A percentile compares a stretch with the other conserved stretches of the same genome.
Evolutionary conservation across 208 protist species (phyloP).

Genomic region (Leishmania major): DNA sequence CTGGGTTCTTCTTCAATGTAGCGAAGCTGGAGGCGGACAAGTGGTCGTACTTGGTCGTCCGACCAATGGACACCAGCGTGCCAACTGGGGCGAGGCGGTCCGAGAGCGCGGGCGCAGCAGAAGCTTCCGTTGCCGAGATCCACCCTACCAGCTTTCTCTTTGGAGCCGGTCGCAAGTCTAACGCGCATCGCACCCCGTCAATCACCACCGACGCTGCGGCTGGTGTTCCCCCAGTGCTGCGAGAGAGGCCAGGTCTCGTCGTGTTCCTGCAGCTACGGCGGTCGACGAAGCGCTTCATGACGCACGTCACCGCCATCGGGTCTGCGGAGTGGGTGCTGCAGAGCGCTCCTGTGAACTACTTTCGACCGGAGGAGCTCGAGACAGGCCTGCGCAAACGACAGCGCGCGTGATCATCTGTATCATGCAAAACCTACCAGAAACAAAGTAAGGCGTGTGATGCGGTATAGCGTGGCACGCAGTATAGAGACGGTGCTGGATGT

Average conservation of each 20-base stretch:
- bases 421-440: too few species aligned
- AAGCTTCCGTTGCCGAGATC: conserved; percentile 57
- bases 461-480: not conserved
- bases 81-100: conserved; percentile 13
- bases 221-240: conserved; percentile 20
- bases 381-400: conserved; percentile 70
- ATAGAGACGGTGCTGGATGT: not conserved
- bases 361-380: conserved; percentile 76
- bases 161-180: conserved; percentile 35
- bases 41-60: conserved; percentile 73
- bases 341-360: conserved; percentile 84
- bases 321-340: conserved; percentile 68
- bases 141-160: conserved; percentile 86
- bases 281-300: conserved; percentile 89
- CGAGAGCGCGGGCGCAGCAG: conserved; percentile 18
- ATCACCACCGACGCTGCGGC: not conserved
- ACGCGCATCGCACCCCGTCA: not conserved
- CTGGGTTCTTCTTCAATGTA: conserved; percentile 92
- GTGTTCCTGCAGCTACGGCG: conserved; percentile 87
- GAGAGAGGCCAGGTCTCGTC: conserved; percentile 72
- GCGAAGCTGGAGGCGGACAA: conserved; percentile 79
- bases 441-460: not conserved
- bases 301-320: conserved; percentile 80
- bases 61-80: conserved; percentile 65
- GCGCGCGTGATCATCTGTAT: conserved; percentile 3